phyloP scores from a whole-genome alignment of 1,284 basidiomycete species.

The Entoloma clypeatum region DNA sequence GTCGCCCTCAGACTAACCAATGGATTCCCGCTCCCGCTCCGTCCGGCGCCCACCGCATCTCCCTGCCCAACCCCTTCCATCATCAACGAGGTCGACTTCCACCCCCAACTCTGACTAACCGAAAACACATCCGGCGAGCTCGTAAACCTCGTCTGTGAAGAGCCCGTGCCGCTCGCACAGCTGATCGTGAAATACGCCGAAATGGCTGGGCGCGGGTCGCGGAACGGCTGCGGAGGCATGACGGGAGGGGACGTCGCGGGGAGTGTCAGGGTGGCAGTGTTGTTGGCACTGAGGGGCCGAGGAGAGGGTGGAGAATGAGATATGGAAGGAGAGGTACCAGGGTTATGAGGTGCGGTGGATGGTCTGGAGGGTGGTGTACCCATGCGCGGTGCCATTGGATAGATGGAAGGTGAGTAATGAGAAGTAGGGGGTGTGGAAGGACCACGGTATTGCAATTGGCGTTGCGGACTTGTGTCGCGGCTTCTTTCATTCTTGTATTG shows the following conservation, averaged over 20 bases:
- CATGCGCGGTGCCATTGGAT: conserved; percentile 37
- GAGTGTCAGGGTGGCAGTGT: conserved; percentile 22
- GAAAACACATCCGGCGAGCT: conserved; percentile 86
- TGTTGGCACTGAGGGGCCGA: conserved; percentile 12
- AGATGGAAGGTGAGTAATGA: conserved; percentile 44
- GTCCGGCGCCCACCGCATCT: conserved; percentile 42
- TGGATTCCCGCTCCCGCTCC: conserved; percentile 21
- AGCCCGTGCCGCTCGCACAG: conserved; percentile 79
- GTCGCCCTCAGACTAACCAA: conserved; percentile 66
- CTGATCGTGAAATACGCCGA: conserved; percentile 81
- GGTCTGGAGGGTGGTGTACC: conserved; percentile 34
- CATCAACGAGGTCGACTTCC: conserved; percentile 68
- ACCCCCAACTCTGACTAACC: conserved; percentile 77
- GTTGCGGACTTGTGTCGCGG: too few relatives aligned
- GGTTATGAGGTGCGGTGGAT: too few relatives aligned
- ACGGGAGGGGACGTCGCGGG: conserved; percentile 39
- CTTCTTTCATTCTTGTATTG: too few relatives aligned
- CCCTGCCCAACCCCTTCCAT: conserved; percentile 57
- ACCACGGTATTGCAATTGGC: too few relatives aligned
- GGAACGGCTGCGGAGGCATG: conserved; percentile 61
- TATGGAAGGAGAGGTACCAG: conserved; percentile 18
- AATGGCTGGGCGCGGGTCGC: conserved; percentile 66
- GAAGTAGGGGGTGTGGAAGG: conserved; percentile 27
- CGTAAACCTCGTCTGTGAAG: conserved; percentile 78
- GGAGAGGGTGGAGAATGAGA: conserved; percentile 25